A percentile compares a stretch with the other conserved stretches of the same genome.
These are phyloP conservation scores for Globisporangium splendens DNA, from an alignment of 352 stramenopile genomes.

Conservation along the genomic window DNA sequence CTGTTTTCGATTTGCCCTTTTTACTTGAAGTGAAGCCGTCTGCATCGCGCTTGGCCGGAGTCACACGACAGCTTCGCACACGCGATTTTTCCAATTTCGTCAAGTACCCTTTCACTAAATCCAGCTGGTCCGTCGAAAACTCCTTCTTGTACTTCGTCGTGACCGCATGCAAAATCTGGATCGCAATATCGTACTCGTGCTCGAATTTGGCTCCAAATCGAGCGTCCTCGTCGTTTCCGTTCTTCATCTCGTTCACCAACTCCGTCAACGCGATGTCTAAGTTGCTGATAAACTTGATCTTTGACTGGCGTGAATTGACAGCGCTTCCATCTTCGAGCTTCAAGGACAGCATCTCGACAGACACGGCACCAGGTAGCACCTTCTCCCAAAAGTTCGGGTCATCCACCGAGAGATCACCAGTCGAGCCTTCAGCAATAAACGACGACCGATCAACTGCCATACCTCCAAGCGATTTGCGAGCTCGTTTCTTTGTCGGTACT, in stretches of 20 bases:
- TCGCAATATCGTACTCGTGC: conserved; percentile 86
- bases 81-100: conserved; percentile 79
- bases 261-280: conserved; percentile 74
- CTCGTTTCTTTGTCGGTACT: conserved; percentile 42
- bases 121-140: conserved; percentile 80
- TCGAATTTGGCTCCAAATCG: conserved; percentile 53
- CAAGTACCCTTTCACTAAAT: conserved; percentile 73
- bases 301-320: conserved; percentile 72
- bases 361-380: conserved; percentile 82
- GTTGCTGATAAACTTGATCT: conserved; percentile 89
- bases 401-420: conserved; percentile 91
- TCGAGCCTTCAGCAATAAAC: conserved; percentile 91
- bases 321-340: conserved; percentile 87
- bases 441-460: conserved; percentile 86
- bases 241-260: conserved; percentile 63
- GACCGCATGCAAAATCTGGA: conserved; percentile 77
- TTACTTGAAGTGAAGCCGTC: conserved; percentile 20
- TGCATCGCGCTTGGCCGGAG: conserved; percentile 27
- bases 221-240: conserved; percentile 38
- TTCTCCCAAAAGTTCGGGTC: conserved; percentile 97
- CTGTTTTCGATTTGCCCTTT: conserved; percentile 17
- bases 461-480: conserved; percentile 72
- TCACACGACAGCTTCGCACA: conserved; percentile 67
- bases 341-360: conserved; percentile 81
- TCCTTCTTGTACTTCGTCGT: conserved; percentile 74